Conservation (phyloP, 2,329 filamentous ascomycete genomes). For the Pseudopyricularia cyperi region DNA sequence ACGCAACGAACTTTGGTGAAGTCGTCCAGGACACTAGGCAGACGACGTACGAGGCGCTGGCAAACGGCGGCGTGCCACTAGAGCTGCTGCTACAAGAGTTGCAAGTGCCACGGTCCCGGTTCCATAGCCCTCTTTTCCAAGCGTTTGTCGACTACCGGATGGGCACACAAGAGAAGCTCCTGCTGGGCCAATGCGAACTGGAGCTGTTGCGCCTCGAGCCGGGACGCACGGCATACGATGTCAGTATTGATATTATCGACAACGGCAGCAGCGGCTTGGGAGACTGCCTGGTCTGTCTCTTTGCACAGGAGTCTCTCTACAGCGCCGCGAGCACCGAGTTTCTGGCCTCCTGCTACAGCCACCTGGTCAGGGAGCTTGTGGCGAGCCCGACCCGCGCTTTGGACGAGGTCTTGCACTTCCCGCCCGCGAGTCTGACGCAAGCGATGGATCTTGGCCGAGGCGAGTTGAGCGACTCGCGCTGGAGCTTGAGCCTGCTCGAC, state of each 20-base stretch:
- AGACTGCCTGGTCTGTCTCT: background rate
- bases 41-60: constrained; percentile 21
- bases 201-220: constrained; percentile 7
- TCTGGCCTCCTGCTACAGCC: constrained; percentile 10
- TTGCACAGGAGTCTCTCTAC: constrained; percentile 19
- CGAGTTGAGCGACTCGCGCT: constrained; percentile 8
- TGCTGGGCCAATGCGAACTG: constrained; percentile 9
- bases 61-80: constrained; percentile 31
- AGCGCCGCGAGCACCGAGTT: constrained; percentile 11
- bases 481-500: constrained; percentile 19
- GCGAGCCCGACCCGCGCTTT: background rate
- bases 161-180: constrained; percentile 9
- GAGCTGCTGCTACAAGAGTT: constrained; percentile 32
- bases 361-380: background rate
- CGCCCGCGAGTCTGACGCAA: background rate
- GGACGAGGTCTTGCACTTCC: background rate
- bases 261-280: constrained; percentile 4
- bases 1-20: constrained; percentile 2
- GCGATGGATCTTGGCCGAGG: background rate
- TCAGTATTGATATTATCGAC: constrained; percentile 23
- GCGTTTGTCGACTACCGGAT: constrained; percentile 18
- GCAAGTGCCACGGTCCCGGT: constrained; percentile 21
- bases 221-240: constrained; percentile 14
- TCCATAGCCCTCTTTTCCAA: constrained; percentile 35
- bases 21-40: constrained; percentile 11